These are phyloP conservation scores for Neofusicoccum ribis DNA, from an alignment of 2,329 filamentous ascomycete genomes.

Conservation along the genomic window DNA sequence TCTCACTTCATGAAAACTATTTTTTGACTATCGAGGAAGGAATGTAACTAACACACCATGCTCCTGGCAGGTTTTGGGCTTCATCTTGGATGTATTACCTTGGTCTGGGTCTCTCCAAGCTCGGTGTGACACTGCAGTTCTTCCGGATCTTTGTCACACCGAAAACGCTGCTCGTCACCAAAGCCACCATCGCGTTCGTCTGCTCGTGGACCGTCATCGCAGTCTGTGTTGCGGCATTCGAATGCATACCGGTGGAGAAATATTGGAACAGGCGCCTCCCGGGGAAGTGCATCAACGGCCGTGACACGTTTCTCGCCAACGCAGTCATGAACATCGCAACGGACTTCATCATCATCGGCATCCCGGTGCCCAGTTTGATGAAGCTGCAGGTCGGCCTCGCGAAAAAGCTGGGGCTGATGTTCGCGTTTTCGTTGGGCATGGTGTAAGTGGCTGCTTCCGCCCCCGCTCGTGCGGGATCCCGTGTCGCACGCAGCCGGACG, in stretches of 20 bases:
- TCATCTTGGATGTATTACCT: slow-evolving; percentile 36
- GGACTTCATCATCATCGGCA: slow-evolving; percentile 29
- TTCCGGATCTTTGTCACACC: slow-evolving; percentile 26
- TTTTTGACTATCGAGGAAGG: too few species aligned
- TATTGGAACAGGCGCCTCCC: slow-evolving; percentile 34
- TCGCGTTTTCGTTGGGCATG: slow-evolving; percentile 1
- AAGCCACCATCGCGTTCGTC: slow-evolving; percentile 17
- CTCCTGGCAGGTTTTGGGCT: slow-evolving; percentile 29
- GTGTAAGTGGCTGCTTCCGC: not conserved
- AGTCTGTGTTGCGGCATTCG: slow-evolving; percentile 36
- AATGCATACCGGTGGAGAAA: slow-evolving; percentile 36
- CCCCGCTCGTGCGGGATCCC: not conserved
- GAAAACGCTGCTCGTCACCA: slow-evolving; percentile 22
- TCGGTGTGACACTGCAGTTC: slow-evolving; percentile 26
- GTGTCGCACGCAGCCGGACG: too few species aligned
- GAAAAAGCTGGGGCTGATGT: not conserved
- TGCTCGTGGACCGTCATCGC: slow-evolving; percentile 22
- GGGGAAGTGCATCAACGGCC: slow-evolving; percentile 28
- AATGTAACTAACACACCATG: not conserved
- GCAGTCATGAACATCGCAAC: slow-evolving; percentile 14
- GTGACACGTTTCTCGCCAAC: not conserved
- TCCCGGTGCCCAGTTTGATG: slow-evolving; percentile 28
- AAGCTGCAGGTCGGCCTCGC: not conserved
- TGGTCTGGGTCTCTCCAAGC: slow-evolving; percentile 28
- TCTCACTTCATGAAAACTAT: not conserved